These are phyloP conservation scores for Crotalaria pallida DNA, from an alignment of 306 rosid species.

Conservation along the genomic window DNA sequence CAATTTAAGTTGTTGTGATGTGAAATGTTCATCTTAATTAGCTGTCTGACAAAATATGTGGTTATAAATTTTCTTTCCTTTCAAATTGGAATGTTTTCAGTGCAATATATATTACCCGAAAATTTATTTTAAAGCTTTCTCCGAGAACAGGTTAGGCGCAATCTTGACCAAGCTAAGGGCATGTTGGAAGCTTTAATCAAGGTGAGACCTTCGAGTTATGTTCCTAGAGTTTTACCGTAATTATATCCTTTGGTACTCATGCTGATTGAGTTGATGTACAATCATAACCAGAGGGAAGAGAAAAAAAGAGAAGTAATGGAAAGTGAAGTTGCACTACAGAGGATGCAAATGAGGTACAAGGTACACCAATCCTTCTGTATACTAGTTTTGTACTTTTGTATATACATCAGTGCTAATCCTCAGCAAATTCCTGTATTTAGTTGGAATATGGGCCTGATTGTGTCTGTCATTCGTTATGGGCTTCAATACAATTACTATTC, in stretches of 20 bases:
- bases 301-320: slow-evolving; percentile 87
- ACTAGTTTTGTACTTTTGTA: not conserved
- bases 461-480: not conserved
- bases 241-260: slow-evolving; percentile 12
- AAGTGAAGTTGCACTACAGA: slow-evolving; percentile 82
- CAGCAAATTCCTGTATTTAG: not conserved
- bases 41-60: not conserved
- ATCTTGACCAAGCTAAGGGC: slow-evolving; percentile 96
- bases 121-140: slow-evolving; percentile 8
- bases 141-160: slow-evolving; percentile 78
- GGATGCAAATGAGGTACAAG: slow-evolving; percentile 94
- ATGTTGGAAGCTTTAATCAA: slow-evolving; percentile 80
- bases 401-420: not conserved
- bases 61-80: not conserved
- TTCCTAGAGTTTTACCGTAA: not conserved
- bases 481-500: not conserved
- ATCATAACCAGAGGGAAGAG: slow-evolving; percentile 79
- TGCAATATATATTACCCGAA: not conserved
- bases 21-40: not conserved
- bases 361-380: slow-evolving; percentile 36
- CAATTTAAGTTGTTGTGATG: not conserved
- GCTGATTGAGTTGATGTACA: slow-evolving; percentile 17
- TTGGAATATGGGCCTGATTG: not conserved
- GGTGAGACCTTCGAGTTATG: slow-evolving; percentile 39
- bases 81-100: not conserved